A percentile compares a stretch with the other conserved stretches of the same genome.
These are phyloP conservation scores for Phytophthora pseudosyringae DNA, from an alignment of 352 stramenopile species.

Conservation along the genomic window DNA sequence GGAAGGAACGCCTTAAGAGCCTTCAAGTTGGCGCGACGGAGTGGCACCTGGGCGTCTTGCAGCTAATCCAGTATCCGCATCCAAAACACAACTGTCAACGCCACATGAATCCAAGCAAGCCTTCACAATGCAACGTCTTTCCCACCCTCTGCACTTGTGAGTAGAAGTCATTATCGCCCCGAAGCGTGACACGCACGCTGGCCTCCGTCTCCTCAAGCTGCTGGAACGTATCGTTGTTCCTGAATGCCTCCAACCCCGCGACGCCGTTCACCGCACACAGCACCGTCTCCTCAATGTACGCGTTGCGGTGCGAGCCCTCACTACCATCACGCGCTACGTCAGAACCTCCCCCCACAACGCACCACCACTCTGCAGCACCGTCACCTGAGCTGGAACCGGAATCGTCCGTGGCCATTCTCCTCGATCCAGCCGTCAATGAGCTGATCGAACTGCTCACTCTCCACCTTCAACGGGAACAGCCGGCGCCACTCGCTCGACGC, in stretches of 20 bases:
- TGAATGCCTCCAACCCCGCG: constrained; percentile 39
- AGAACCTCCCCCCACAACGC: neutral
- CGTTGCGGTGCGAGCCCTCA: constrained; percentile 65
- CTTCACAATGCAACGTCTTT: neutral
- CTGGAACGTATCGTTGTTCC: constrained; percentile 33
- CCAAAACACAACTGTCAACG: constrained; percentile 4
- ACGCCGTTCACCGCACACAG: constrained; percentile 72
- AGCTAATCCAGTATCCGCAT: constrained; percentile 56
- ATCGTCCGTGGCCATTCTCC: constrained; percentile 16
- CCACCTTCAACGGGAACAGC: constrained; percentile 57
- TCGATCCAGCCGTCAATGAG: constrained; percentile 47
- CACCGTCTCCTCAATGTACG: constrained; percentile 93
- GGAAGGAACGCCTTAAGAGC: constrained; percentile 88
- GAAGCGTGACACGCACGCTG: constrained; percentile 80
- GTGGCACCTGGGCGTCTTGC: constrained; percentile 53
- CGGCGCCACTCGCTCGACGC: constrained; percentile 12
- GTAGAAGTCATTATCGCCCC: constrained; percentile 98
- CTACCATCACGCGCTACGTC: constrained; percentile 20
- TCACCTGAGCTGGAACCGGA: constrained; percentile 48
- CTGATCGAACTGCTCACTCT: constrained; percentile 93
- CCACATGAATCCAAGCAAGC: constrained; percentile 10
- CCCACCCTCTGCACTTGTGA: constrained; percentile 82
- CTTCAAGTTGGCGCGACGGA: constrained; percentile 71
- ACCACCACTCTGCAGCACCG: neutral
- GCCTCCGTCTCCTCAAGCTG: constrained; percentile 24